These are phyloP conservation scores for Aspergillus puulaauensis DNA, from an alignment of 2,329 filamentous ascomycete genomes.

Conservation along the genomic window DNA sequence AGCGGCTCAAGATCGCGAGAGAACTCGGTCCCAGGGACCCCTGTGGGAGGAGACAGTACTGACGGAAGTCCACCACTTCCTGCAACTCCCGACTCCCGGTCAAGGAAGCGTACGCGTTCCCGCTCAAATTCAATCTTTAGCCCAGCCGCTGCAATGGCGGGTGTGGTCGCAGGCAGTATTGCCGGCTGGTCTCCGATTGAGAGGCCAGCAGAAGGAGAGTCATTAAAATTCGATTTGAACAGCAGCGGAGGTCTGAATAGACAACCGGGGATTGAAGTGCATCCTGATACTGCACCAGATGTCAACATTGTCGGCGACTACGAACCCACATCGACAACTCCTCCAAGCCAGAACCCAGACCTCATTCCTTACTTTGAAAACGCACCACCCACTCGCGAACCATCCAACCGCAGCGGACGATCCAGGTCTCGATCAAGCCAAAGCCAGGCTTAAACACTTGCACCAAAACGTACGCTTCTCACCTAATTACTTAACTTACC, in stretches of 20 bases:
- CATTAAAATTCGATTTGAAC: conserved; percentile 37
- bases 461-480: not conserved
- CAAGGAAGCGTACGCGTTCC: conserved; percentile 52
- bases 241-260: conserved; percentile 40
- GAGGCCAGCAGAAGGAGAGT: conserved; percentile 38
- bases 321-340: conserved; percentile 33
- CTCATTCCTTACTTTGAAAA: conserved; percentile 46
- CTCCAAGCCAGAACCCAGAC: conserved; percentile 49
- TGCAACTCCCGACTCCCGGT: conserved; percentile 55
- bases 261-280: conserved; percentile 47
- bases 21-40: conserved; percentile 54
- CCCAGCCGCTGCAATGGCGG: conserved; percentile 64
- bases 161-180: conserved; percentile 65
- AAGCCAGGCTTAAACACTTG: conserved; percentile 20
- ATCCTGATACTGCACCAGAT: conserved; percentile 46
- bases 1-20: conserved; percentile 42
- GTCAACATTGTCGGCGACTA: conserved; percentile 46
- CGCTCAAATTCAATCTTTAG: conserved; percentile 60
- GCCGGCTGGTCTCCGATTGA: conserved; percentile 65
- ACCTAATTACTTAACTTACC: not conserved
- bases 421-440: conserved; percentile 37
- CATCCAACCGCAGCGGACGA: conserved; percentile 35
- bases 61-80: conserved; percentile 40
- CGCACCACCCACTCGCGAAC: conserved; percentile 34
- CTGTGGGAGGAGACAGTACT: conserved; percentile 52